Base-by-base conservation (phyloP, 2,329 filamentous ascomycete species). In the Aspergillus neotritici region DNA sequence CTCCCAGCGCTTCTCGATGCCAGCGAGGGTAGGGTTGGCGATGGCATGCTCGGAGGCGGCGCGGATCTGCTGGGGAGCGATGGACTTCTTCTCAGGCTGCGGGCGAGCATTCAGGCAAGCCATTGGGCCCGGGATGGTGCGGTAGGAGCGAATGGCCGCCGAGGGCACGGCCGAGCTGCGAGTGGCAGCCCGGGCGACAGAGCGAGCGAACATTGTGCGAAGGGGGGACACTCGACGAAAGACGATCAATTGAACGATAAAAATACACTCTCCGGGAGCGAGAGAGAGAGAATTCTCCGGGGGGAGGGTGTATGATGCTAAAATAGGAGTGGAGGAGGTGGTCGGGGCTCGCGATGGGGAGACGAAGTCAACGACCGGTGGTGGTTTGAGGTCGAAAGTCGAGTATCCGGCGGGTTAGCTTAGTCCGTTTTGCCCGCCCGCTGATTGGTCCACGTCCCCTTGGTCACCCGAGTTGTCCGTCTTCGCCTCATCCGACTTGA, bases 1-100 rank as follows among this genome's bases (percentile, higher is more conserved):
- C 78, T 98, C 93, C 93, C 93, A 98, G 77, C 93, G 81, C 84
- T 95, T 96, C 83, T 98, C 93, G 66, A 98, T 97, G 75, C 94
- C 89, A 72, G 88, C 87, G 64, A 98, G 82, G 47, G 88, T 96
- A 59, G 94, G 93, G 78, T 96, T 97, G 65, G 90, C 94, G 74
- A 98, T 94, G 68, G 91, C 90, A 71, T 95, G 89, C 59, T 86
- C 86, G 60, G 85, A 81, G 62, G 80, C 74, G 64, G 65, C 60
- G 53, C 78, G 75, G 51, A 68, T 69, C 64, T 76, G 73, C 65
- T 78, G 72, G 61, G 66, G 64, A 50, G 63, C 65, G 47, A 65
- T 61, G 46, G 66, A 62, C 46, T 53, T 56, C 51, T 58, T 57
- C 42, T 56, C 55, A 47, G 51, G 38, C 49, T 62, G 52, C 53